These are phyloP conservation scores for Ophiocordyceps australis DNA, from an alignment of 2,329 filamentous ascomycete genomes.

Conservation along the genomic window DNA sequence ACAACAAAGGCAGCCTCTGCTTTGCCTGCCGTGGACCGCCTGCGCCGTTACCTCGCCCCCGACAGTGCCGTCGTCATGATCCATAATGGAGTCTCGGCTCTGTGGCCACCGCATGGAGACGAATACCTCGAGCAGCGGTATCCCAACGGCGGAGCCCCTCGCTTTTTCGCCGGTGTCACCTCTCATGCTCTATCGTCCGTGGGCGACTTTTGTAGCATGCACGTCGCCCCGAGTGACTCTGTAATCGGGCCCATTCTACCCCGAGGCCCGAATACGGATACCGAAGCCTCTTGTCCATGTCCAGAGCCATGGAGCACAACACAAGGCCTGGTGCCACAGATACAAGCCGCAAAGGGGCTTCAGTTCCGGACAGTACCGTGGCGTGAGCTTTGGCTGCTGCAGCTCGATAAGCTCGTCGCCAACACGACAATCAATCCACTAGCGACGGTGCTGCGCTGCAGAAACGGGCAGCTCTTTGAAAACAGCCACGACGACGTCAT, in stretches of 20 bases:
- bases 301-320: constrained; percentile 4
- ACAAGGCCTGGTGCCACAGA: constrained; percentile 22
- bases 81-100: constrained; percentile 71
- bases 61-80: constrained; percentile 63
- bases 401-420: constrained; percentile 72
- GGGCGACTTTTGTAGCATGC: constrained; percentile 30
- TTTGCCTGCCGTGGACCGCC: constrained; percentile 35
- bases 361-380: constrained; percentile 18
- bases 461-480: constrained; percentile 60
- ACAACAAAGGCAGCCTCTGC: constrained; percentile 58
- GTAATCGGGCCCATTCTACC: constrained; percentile 26
- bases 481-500: constrained; percentile 27
- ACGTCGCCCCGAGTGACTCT: constrained; percentile 30
- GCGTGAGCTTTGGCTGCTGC: constrained; percentile 34
- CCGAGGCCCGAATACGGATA: constrained; percentile 4
- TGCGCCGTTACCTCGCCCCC: constrained; percentile 43
- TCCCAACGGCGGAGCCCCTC: constrained; percentile 26
- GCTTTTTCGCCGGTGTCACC: constrained; percentile 51
- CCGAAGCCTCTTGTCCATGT: background rate
- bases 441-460: constrained; percentile 58
- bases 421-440: constrained; percentile 73
- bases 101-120: constrained; percentile 33
- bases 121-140: constrained; percentile 24
- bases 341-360: constrained; percentile 24
- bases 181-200: constrained; percentile 36